phyloP scores from a whole-genome alignment of 208 protist species.

The Acanthamoeba divionensis region DNA sequence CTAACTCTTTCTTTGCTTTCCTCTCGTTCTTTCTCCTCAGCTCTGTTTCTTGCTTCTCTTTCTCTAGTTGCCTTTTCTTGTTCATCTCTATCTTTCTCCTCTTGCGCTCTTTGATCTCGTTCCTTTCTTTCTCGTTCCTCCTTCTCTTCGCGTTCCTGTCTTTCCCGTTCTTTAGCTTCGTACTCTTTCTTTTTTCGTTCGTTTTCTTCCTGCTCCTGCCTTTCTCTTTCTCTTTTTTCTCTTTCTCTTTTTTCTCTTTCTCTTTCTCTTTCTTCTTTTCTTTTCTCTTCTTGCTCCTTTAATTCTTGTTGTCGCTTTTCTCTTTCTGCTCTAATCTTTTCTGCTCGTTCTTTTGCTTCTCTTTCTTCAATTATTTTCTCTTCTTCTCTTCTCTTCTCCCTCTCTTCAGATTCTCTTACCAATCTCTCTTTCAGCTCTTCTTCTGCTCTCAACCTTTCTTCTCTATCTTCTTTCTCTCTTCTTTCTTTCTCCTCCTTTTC shows the following conservation, averaged over 20 bases:
- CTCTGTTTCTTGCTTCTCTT: not conserved
- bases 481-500: not conserved
- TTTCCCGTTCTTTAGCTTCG: not conserved
- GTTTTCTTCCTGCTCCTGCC: not conserved
- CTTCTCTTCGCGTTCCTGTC: conserved; percentile 9
- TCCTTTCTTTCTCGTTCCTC: not conserved
- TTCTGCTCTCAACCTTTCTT: not conserved
- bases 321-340: not conserved
- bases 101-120: not conserved
- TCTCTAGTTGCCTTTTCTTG: not conserved
- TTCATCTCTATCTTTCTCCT: not conserved
- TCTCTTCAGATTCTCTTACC: not conserved
- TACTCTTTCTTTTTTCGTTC: not conserved
- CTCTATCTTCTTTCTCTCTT: not conserved
- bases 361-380: not conserved
- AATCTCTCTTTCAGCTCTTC: not conserved
- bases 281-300: too few species aligned
- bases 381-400: not conserved
- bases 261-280: not conserved
- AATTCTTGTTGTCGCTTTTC: too few species aligned
- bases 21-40: not conserved
- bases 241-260: not conserved
- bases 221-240: not conserved
- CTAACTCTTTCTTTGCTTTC: not conserved
- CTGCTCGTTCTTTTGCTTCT: not conserved